phyloP scores from a whole-genome alignment of 352 stramenopile species.

The Salisapilia sapeloensis region DNA sequence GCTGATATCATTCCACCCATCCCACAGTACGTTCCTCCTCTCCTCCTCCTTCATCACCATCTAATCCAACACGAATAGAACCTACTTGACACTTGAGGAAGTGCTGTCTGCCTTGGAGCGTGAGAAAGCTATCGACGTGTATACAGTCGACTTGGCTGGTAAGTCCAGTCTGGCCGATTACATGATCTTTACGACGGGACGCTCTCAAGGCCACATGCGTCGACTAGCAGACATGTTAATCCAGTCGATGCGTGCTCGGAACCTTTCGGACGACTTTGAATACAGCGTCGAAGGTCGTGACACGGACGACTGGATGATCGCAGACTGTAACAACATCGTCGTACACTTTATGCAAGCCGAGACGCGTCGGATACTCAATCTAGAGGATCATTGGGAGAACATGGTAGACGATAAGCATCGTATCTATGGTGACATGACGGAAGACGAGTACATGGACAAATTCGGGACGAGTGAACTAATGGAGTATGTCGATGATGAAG shows the following conservation, averaged over 20 bases:
- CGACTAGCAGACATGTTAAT: slow-evolving; percentile 81
- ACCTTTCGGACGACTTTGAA: slow-evolving; percentile 54
- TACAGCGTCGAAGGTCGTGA: slow-evolving; percentile 76
- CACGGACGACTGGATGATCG: slow-evolving; percentile 87
- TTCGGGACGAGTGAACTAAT: slow-evolving; percentile 77
- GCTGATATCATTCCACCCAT: slow-evolving; percentile 59
- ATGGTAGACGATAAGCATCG: slow-evolving; percentile 73
- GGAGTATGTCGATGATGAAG: slow-evolving; percentile 58
- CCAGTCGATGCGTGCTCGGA: slow-evolving; percentile 55
- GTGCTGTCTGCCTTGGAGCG: slow-evolving; percentile 38
- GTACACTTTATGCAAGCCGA: slow-evolving; percentile 76
- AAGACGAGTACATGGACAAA: slow-evolving; percentile 80
- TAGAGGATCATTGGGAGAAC: slow-evolving; percentile 73
- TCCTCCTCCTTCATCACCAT: background rate
- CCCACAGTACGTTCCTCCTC: slow-evolving; percentile 7
- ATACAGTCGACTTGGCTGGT: slow-evolving; percentile 49
- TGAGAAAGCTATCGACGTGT: slow-evolving; percentile 65
- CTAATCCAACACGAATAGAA: slow-evolving; percentile 10
- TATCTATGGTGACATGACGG: slow-evolving; percentile 60
- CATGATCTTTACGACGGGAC: slow-evolving; percentile 81
- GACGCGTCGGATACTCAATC: slow-evolving; percentile 47
- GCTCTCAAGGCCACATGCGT: slow-evolving; percentile 72
- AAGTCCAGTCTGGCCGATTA: slow-evolving; percentile 74
- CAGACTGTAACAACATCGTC: slow-evolving; percentile 81
- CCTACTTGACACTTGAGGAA: slow-evolving; percentile 61